A percentile compares a stretch with the other conserved stretches of the same genome.
These are phyloP conservation scores for Candida anglica DNA, from an alignment of 805 yeast species.

Conservation along the genomic window DNA sequence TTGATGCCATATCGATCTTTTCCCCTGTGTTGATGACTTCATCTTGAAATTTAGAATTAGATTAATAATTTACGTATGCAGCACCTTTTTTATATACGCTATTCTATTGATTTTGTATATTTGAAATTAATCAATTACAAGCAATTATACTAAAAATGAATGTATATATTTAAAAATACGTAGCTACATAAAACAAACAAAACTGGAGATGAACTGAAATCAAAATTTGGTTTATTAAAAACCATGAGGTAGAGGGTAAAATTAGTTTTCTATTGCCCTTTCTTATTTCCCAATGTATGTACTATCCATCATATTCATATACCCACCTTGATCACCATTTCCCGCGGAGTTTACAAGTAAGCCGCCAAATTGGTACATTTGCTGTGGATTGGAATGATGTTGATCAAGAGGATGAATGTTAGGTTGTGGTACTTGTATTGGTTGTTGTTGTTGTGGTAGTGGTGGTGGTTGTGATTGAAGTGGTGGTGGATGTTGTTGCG, in stretches of 20 bases:
- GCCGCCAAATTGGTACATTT: slow-evolving; percentile 5
- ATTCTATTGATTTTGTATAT: background rate
- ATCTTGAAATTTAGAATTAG: too few relatives aligned
- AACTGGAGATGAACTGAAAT: background rate
- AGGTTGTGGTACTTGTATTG: too few relatives aligned
- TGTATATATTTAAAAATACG: background rate
- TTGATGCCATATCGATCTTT: background rate
- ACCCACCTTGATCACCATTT: slow-evolving; percentile 2
- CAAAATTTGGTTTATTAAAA: too few relatives aligned
- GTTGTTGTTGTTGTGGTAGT: too few relatives aligned
- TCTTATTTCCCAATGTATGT: slow-evolving; percentile 3
- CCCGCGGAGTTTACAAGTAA: slow-evolving; percentile 1
- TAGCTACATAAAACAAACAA: background rate
- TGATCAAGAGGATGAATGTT: background rate
- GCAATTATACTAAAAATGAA: background rate
- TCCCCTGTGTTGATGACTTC: too few relatives aligned
- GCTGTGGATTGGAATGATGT: slow-evolving; percentile 1
- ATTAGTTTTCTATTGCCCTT: too few relatives aligned
- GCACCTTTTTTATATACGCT: too few relatives aligned
- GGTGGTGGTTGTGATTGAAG: background rate
- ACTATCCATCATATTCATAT: slow-evolving; percentile 4
- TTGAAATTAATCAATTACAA: background rate
- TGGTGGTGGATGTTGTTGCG: slow-evolving; percentile 3
- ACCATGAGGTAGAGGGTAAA: too few relatives aligned
- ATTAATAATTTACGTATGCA: too few relatives aligned